Conservation (phyloP, 352 stramenopile genomes). For the Phytophthora palmivora region DNA sequence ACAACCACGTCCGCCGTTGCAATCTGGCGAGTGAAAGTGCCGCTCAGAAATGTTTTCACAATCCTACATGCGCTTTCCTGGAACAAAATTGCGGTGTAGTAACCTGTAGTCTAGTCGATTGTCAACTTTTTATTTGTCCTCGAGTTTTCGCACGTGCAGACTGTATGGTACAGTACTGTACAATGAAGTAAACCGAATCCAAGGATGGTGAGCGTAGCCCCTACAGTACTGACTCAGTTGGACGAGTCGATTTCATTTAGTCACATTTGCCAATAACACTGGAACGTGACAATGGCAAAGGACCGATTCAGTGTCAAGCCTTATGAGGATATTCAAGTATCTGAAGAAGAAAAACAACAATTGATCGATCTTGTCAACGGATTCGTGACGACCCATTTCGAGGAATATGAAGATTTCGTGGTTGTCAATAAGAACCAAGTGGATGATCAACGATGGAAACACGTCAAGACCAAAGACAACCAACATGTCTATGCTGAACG, state of each 20-base stretch:
- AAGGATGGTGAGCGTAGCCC: not conserved
- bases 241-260: too few relatives aligned
- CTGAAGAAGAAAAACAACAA: too few relatives aligned
- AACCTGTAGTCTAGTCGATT: not conserved
- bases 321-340: too few relatives aligned
- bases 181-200: not conserved
- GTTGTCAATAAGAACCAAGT: not conserved
- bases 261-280: too few relatives aligned
- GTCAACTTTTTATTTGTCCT: not conserved
- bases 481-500: slow-evolving; percentile 23
- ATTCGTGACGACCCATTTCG: too few relatives aligned
- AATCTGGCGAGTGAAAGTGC: too few relatives aligned
- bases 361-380: too few relatives aligned
- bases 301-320: too few relatives aligned
- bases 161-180: not conserved
- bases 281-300: too few relatives aligned
- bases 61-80: not conserved
- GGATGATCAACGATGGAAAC: slow-evolving; percentile 13
- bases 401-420: not conserved
- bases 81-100: not conserved
- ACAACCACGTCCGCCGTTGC: too few relatives aligned
- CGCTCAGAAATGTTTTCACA: not conserved
- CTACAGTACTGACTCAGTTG: not conserved
- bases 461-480: slow-evolving; percentile 30
- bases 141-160: not conserved